Evolutionary conservation across 73 alveolate genomes (phyloP).

Genomic region (Paramecium caudatum): DNA sequence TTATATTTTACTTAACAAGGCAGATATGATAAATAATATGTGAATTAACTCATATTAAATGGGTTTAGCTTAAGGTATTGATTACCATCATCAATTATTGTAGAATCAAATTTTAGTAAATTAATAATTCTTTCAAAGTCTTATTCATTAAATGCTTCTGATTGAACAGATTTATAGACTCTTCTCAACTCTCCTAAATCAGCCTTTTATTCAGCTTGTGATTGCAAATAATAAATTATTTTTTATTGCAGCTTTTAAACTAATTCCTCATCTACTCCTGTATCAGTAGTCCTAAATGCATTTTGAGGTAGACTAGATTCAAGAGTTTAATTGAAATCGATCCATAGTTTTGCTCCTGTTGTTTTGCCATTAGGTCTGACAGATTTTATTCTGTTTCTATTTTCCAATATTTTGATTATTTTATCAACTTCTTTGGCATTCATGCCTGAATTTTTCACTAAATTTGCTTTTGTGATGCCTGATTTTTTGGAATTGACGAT

Average conservation of each 20-base stretch:
- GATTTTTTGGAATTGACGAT: not conserved
- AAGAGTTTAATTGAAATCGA: not conserved
- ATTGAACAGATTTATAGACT: not conserved
- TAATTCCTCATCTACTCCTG: not conserved
- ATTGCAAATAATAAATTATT: conserved; percentile 17
- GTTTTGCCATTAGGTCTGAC: not conserved
- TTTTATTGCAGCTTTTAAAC: not conserved
- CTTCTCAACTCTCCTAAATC: not conserved
- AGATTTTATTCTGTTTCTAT: not conserved
- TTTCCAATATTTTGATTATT: conserved; percentile 14
- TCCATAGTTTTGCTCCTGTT: not conserved
- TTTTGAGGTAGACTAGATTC: not conserved
- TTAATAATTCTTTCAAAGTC: not conserved
- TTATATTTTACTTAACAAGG: not conserved
- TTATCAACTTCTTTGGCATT: conserved; percentile 25
- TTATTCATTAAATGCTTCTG: not conserved
- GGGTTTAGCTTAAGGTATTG: not conserved
- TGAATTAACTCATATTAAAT: not conserved
- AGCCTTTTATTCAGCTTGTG: not conserved
- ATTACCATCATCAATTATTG: not conserved
- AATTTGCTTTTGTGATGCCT: conserved; percentile 11
- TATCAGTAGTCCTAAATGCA: not conserved
- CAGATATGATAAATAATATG: not conserved
- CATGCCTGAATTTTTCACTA: conserved; percentile 2
- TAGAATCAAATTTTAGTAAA: not conserved